These are phyloP conservation scores for Phytophthora vignae DNA, from an alignment of 352 stramenopile genomes.

Conservation along the genomic window DNA sequence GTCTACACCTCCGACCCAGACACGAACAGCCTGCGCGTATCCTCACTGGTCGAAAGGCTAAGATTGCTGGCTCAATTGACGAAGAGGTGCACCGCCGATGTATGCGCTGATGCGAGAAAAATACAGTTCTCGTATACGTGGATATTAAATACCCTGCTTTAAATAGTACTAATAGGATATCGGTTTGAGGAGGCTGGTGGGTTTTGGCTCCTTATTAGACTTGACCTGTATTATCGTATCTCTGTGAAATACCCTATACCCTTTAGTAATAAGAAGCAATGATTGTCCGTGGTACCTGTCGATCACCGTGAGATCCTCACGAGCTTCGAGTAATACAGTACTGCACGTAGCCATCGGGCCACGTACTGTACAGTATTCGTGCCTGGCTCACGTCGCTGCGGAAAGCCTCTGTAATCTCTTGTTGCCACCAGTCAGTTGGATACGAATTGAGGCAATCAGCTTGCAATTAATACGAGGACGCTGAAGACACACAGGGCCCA, in stretches of 20 bases:
- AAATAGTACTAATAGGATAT: not conserved
- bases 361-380: too few species aligned
- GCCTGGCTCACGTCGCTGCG: not conserved
- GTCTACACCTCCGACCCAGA: not conserved
- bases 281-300: not conserved
- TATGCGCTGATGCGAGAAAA: not conserved
- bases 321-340: not conserved
- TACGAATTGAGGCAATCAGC: not conserved
- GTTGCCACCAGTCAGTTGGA: not conserved
- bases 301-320: not conserved
- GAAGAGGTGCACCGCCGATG: not conserved
- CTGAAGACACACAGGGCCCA: too few species aligned
- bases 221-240: not conserved
- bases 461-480: not conserved
- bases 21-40: not conserved
- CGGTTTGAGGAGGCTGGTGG: too few species aligned
- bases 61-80: slow-evolving; percentile 4
- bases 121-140: not conserved
- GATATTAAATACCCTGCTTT: not conserved
- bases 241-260: not conserved
- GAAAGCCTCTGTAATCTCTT: not conserved
- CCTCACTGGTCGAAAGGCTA: not conserved
- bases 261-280: not conserved
- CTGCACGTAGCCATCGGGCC: not conserved
- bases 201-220: too few species aligned